Evolutionary conservation across 228 moss, liverwort and hornwort genomes (phyloP), one percentile per base, ranked within the genome.

Genomic region (Sphagnum magellanicum): DNA sequence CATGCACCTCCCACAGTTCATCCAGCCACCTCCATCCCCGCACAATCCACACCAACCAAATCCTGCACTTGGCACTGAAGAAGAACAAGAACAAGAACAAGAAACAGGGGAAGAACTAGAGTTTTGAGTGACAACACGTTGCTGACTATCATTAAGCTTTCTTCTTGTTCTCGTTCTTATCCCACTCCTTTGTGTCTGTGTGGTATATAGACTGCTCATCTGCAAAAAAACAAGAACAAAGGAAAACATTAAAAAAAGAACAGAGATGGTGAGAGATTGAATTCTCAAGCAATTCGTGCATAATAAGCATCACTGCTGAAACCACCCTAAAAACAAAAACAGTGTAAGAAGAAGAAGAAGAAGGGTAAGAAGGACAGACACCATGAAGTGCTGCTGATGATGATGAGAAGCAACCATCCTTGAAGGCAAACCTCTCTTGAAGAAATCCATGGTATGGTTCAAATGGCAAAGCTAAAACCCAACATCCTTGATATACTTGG

Each of bases 1-100:
- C 76, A 78, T 75, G 79, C 92, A 92, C 70, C 84, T 75, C 52
- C 90, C 92, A 60, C 92, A 93, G 53, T 67, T 69, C 72, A 90
- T 76, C 88, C 84, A 83, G 59, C 88, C 92, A 68, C 76, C 69
- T 52, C 84, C 63, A 67, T 80, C 77, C 71, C 90, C 92, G 63
- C 92, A 90, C 6, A 93, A 81, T 66, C 75, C 87, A 70, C 90
- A 88, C 76, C 92, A 92, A 60, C 13, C 64, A 59, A 63, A 69
- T 51, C 75, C 89, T 32, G 17, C 52, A 50, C 74, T 69, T 77
- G 32, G 32, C 32, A 32, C 32, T 3, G 32, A 32, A 32, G 32
- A 32, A 72, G 32, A 62, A 11, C 60, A 59, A 11, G 59, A 11
- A 11, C 3, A 32, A 32, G 32, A 11, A 11, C 3, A 32, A 32